Percentiles rank a stretch among this genome's conserved stretches.
Conservation (phyloP, 2,329 filamentous ascomycete species). For the Dichotomopilus funicola region DNA sequence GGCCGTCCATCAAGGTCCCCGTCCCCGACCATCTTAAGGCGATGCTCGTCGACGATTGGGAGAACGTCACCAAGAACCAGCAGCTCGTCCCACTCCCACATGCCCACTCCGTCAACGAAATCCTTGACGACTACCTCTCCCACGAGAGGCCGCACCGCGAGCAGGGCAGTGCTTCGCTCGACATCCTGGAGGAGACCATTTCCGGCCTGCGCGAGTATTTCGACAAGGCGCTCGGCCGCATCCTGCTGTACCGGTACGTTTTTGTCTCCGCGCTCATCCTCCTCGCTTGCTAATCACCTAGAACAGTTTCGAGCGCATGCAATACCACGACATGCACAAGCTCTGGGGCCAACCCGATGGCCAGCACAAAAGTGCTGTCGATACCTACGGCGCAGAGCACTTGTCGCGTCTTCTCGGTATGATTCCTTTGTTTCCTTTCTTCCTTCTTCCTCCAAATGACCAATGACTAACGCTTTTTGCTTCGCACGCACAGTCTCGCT, state of each 20-base stretch:
- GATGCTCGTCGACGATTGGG: constrained; percentile 95
- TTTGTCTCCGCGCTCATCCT: neutral
- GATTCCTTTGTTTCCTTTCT: constrained; percentile 23
- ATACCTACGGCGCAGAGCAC: constrained; percentile 91
- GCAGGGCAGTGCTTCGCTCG: constrained; percentile 62
- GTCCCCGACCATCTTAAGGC: constrained; percentile 89
- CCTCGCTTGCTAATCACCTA: neutral
- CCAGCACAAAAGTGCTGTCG: constrained; percentile 61
- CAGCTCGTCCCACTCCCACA: constrained; percentile 83
- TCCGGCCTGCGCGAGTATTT: constrained; percentile 89
- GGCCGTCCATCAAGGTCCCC: constrained; percentile 77
- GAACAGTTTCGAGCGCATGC: constrained; percentile 77
- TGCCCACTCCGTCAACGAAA: constrained; percentile 63
- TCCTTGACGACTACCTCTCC: constrained; percentile 73
- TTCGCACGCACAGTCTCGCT: constrained; percentile 59
- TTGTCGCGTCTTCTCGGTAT: constrained; percentile 81
- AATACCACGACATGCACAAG: constrained; percentile 73
- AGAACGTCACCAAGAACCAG: constrained; percentile 93
- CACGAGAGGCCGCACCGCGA: constrained; percentile 62
- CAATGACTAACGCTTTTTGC: neutral
- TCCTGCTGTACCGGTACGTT: constrained; percentile 70
- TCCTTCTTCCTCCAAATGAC: neutral
- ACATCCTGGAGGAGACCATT: constrained; percentile 85
- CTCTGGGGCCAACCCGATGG: constrained; percentile 59
- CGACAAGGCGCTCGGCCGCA: constrained; percentile 78